These are phyloP conservation scores for Pseudotsuga menziesii DNA, from an alignment of 75 land plant genomes.

Conservation along the genomic window DNA sequence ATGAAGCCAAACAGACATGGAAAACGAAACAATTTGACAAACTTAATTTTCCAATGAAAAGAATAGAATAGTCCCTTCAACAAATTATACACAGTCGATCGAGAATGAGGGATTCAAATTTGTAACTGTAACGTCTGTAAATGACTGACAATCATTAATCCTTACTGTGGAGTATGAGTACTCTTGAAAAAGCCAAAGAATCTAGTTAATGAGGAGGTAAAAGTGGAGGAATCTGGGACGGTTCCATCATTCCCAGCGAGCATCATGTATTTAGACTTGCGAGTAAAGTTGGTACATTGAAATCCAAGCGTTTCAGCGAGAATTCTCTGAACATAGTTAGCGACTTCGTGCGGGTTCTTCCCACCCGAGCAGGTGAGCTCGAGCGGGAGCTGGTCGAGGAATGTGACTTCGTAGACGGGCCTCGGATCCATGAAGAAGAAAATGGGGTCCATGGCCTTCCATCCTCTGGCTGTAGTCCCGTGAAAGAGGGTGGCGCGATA, in stretches of 20 bases:
- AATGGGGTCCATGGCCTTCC: conserved; percentile 85
- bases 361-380: conserved; percentile 83
- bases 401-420: conserved; percentile 77
- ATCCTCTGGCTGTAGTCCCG: conserved; percentile 85
- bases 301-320: conserved; percentile 78
- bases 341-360: conserved; percentile 73
- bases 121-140: too few species aligned
- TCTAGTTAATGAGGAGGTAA: too few species aligned
- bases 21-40: too few species aligned
- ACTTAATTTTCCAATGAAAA: too few species aligned
- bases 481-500: conserved; percentile 70
- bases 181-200: too few species aligned
- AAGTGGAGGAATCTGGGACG: conserved; percentile 15
- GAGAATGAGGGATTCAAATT: too few species aligned
- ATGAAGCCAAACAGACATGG: too few species aligned
- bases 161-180: too few species aligned
- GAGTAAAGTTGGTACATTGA: conserved; percentile 83
- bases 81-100: too few species aligned
- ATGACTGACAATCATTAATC: too few species aligned
- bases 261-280: conserved; percentile 79
- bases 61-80: too few species aligned
- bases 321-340: conserved; percentile 77
- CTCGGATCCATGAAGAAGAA: conserved; percentile 94
- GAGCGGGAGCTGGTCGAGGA: conserved; percentile 68
- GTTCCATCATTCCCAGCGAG: conserved; percentile 88